Evolutionary conservation across 140 eudicot genomes (phyloP).

Genomic region (Stevia rebaudiana): DNA sequence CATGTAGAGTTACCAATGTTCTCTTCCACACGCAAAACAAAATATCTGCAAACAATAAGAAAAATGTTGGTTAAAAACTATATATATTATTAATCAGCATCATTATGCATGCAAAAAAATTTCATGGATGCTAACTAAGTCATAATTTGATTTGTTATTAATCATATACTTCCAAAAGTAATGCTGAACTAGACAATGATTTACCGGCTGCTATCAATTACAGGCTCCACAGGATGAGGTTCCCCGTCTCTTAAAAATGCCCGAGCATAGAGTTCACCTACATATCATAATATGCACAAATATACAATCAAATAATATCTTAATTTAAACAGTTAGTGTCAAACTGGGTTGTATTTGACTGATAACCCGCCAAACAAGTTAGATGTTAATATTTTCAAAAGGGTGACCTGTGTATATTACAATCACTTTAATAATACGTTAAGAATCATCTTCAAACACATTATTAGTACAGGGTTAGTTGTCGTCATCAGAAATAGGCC

Average conservation of each 20-base stretch:
- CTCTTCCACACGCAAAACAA: conserved; percentile 93
- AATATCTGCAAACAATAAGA: conserved; percentile 57
- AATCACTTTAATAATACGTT: neutral
- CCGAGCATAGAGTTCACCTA: conserved; percentile 94
- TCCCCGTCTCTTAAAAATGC: conserved; percentile 97
- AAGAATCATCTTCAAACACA: neutral
- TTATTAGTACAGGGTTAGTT: neutral
- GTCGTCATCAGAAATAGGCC: no score
- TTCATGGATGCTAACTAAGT: neutral
- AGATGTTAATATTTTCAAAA: neutral
- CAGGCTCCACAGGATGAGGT: conserved; percentile 97
- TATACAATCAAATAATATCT: neutral
- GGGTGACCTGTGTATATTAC: neutral
- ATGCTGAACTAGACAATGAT: neutral
- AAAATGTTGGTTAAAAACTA: conserved; percentile 3
- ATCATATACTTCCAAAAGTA: conserved; percentile 1
- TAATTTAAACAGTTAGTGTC: neutral
- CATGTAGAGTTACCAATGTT: conserved; percentile 56
- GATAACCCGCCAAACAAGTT: neutral
- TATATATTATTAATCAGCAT: neutral
- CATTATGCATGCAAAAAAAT: neutral
- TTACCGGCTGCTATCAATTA: conserved; percentile 99
- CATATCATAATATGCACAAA: neutral
- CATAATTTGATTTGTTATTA: neutral
- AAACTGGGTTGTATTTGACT: neutral